Conservation (phyloP, 2,329 filamentous ascomycete genomes). For the Penicillium sp. region DNA sequence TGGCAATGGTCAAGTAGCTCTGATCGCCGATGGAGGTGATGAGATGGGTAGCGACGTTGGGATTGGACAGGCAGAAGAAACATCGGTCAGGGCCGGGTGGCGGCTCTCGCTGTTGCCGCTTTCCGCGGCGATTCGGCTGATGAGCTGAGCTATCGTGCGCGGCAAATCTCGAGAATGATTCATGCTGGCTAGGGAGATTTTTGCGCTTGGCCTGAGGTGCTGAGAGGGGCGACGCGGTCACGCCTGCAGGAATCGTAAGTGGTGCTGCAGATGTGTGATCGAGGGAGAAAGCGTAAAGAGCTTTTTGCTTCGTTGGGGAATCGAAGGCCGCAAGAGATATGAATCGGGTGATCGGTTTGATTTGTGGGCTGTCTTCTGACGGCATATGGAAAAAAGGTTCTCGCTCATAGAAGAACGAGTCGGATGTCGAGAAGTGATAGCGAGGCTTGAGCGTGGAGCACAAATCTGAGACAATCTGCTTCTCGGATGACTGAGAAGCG, state of each 20-base stretch:
- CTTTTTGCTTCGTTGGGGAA: conserved; percentile 58
- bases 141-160: conserved; percentile 35
- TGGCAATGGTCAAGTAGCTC: conserved; percentile 82
- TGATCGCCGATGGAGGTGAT: conserved; percentile 84
- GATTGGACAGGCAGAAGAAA: conserved; percentile 93
- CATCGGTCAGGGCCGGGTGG: conserved; percentile 66
- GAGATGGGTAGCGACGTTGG: conserved; percentile 76
- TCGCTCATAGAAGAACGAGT: conserved; percentile 73
- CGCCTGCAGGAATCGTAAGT: conserved; percentile 59
- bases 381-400: conserved; percentile 79
- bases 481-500: conserved; percentile 47
- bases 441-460: conserved; percentile 76
- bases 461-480: conserved; percentile 69
- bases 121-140: conserved; percentile 35
- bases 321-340: conserved; percentile 77
- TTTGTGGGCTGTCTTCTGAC: conserved; percentile 48
- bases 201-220: conserved; percentile 54
- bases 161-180: conserved; percentile 36
- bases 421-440: conserved; percentile 76
- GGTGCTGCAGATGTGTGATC: conserved; percentile 57
- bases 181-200: conserved; percentile 28
- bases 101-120: conserved; percentile 42
- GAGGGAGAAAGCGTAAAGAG: conserved; percentile 58
- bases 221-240: conserved; percentile 64
- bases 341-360: conserved; percentile 70